These are phyloP conservation scores for Chlorella sp. DNA, from an alignment of 139 green algal species.

Conservation along the genomic window DNA sequence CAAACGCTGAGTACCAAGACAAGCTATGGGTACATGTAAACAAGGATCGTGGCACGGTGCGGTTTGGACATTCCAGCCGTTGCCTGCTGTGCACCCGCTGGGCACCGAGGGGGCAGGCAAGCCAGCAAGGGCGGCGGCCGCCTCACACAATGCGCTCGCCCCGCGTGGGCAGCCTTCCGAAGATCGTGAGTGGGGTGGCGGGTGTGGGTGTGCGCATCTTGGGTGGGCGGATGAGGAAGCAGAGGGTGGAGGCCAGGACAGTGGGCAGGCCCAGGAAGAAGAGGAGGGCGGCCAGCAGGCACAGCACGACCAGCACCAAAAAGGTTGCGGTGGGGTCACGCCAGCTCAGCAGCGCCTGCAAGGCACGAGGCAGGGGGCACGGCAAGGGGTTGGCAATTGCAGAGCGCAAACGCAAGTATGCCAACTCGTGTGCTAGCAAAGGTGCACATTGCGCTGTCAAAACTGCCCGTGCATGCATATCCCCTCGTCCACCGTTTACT, in stretches of 20 bases:
- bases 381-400: neutral
- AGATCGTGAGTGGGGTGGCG: slow-evolving; percentile 26
- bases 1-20: no score
- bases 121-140: neutral
- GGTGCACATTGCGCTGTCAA: no score
- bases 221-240: slow-evolving; percentile 45
- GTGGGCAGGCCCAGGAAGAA: slow-evolving; percentile 16
- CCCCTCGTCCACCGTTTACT: no score
- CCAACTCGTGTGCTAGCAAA: no score
- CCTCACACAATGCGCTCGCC: slow-evolving; percentile 43
- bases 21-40: no score
- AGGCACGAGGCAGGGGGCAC: no score
- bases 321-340: slow-evolving; percentile 36
- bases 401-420: neutral
- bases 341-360: slow-evolving; percentile 34
- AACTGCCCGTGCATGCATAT: neutral
- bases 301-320: slow-evolving; percentile 5
- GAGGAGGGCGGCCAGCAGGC: slow-evolving; percentile 8
- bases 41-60: no score
- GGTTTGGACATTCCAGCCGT: no score
- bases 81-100: no score
- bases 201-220: slow-evolving; percentile 45
- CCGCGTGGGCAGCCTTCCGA: slow-evolving; percentile 35
- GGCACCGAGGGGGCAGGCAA: neutral
- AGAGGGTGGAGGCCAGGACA: slow-evolving; percentile 31